Conservation (phyloP, 2,329 filamentous ascomycete genomes). For the Fusarium setosum region DNA sequence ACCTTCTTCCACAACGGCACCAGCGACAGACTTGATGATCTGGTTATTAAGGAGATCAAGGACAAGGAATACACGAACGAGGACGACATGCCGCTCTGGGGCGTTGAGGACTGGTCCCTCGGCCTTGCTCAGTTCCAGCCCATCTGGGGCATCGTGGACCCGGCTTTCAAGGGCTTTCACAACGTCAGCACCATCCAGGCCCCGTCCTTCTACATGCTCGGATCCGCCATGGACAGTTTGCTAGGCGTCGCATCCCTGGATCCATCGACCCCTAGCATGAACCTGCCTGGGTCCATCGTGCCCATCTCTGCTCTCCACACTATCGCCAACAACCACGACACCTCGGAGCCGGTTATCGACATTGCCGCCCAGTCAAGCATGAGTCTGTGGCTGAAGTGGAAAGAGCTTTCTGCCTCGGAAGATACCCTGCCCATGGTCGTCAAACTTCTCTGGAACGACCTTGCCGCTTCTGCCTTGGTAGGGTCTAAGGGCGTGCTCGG, state of each 20-base stretch:
- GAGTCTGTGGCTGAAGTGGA: conserved; percentile 34
- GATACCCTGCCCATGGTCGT: conserved; percentile 15
- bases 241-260: neutral
- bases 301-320: conserved; percentile 18
- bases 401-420: conserved; percentile 19
- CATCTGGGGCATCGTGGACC: conserved; percentile 38
- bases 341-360: conserved; percentile 4
- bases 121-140: conserved; percentile 24
- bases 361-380: conserved; percentile 18
- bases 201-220: conserved; percentile 24
- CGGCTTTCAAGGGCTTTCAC: conserved; percentile 19
- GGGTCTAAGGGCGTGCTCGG: conserved; percentile 35
- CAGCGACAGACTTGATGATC: conserved; percentile 43
- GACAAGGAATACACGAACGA: conserved; percentile 50
- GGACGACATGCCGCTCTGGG: conserved; percentile 48
- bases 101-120: conserved; percentile 40
- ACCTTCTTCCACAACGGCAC: conserved; percentile 56
- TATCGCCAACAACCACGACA: conserved; percentile 1
- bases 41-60: conserved; percentile 48
- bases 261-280: conserved; percentile 4
- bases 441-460: conserved; percentile 31
- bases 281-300: conserved; percentile 27
- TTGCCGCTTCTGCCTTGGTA: conserved; percentile 36
- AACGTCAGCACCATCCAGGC: conserved; percentile 30
- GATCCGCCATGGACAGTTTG: neutral